phyloP scores from a whole-genome alignment of 345 rosid genomes.

The Salix viminalis region DNA sequence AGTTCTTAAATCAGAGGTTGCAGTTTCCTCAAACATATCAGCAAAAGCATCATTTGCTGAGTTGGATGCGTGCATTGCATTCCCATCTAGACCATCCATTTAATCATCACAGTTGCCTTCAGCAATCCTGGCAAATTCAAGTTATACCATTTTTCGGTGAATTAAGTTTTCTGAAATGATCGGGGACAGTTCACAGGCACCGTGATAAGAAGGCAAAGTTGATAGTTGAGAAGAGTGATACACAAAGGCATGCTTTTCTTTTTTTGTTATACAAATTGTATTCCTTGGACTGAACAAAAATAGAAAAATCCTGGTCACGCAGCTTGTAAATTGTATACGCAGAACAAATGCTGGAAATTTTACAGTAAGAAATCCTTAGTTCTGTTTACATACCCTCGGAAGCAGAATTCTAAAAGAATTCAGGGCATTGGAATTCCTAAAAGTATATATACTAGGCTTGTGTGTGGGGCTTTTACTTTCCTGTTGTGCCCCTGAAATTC shows the following conservation, averaged over 20 bases:
- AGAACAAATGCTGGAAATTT: conserved; percentile 1
- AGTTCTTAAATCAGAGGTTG: not conserved
- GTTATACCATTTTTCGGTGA: not conserved
- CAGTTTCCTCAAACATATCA: not conserved
- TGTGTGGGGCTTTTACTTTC: not conserved
- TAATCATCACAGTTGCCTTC: not conserved
- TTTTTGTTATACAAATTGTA: not conserved
- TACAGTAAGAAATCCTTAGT: not conserved
- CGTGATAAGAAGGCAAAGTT: not conserved
- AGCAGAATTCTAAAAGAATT: not conserved
- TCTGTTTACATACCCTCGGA: not conserved
- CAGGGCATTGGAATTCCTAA: not conserved
- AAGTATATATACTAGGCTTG: not conserved
- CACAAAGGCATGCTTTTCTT: not conserved
- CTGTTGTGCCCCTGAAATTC: not conserved
- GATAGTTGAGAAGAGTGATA: not conserved
- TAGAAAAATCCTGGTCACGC: not conserved
- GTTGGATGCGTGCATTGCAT: not conserved
- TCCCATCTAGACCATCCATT: not conserved
- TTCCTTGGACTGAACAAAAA: not conserved
- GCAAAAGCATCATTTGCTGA: not conserved
- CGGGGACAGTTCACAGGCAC: not conserved
- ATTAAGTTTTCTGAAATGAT: not conserved
- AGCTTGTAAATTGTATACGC: conserved; percentile 1
- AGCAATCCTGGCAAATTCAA: not conserved